phyloP scores from a whole-genome alignment of 106 monocot species.

The Iris macrosiphon region DNA sequence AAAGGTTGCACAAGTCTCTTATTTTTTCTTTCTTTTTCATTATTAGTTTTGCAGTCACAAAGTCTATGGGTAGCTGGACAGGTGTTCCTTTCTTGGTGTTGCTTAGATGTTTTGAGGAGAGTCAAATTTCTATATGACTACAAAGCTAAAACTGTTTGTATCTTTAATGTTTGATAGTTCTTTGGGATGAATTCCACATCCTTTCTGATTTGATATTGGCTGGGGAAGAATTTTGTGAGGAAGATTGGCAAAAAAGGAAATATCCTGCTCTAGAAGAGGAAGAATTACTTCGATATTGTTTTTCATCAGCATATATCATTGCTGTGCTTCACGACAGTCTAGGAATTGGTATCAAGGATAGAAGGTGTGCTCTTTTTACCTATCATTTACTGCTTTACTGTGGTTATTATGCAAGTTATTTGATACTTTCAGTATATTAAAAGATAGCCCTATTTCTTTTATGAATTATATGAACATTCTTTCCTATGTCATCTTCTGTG shows the following conservation, averaged over 20 bases:
- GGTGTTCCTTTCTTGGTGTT: too few relatives aligned
- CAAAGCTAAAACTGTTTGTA: neutral
- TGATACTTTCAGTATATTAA: too few relatives aligned
- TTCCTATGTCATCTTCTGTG: too few relatives aligned
- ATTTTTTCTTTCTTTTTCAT: too few relatives aligned
- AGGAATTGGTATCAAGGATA: conserved; percentile 63
- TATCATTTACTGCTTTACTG: too few relatives aligned
- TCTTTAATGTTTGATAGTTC: conserved; percentile 46
- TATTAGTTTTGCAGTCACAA: too few relatives aligned
- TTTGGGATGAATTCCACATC: conserved; percentile 49
- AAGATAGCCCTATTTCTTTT: too few relatives aligned
- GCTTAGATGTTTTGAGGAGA: too few relatives aligned
- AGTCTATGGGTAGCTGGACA: too few relatives aligned
- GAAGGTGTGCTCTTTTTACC: conserved; percentile 30
- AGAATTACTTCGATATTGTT: conserved; percentile 75
- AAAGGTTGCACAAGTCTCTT: conserved; percentile 49
- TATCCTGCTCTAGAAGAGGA: conserved; percentile 50
- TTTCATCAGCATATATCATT: conserved; percentile 91
- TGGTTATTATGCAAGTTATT: too few relatives aligned
- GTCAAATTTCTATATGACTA: neutral
- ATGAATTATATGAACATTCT: too few relatives aligned
- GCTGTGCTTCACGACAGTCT: conserved; percentile 88
- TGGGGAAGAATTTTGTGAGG: conserved; percentile 70
- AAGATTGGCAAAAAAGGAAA: conserved; percentile 67
- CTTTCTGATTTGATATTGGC: conserved; percentile 69